Evolutionary conservation across 1,284 basidiomycete species (phyloP).

Genomic region (Blastosporella zonata): DNA sequence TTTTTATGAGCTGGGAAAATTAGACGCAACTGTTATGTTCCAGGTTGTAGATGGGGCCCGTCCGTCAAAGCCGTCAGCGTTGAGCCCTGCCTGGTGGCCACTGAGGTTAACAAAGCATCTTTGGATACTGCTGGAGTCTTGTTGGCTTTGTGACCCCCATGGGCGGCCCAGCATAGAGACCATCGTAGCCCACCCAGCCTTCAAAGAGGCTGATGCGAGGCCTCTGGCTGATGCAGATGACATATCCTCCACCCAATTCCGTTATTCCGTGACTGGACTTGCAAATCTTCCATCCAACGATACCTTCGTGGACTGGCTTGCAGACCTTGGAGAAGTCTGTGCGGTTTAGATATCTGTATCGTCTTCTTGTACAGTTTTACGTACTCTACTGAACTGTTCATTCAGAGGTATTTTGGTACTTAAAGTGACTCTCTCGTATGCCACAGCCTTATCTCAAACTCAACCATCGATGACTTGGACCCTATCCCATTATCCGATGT

Average conservation of each 20-base stretch:
- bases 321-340: neutral
- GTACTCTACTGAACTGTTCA: no score
- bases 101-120: neutral
- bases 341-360: neutral
- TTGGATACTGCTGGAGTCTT: neutral
- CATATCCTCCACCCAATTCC: neutral
- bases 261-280: neutral
- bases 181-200: neutral
- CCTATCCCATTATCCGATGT: neutral
- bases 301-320: neutral
- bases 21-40: constrained; percentile 7
- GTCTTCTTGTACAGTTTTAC: no score
- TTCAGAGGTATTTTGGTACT: no score
- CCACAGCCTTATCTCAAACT: neutral
- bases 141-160: neutral
- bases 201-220: neutral
- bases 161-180: neutral
- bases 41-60: constrained; percentile 5
- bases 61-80: constrained; percentile 8
- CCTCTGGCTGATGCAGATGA: neutral
- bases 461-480: neutral
- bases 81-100: neutral
- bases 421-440: no score
- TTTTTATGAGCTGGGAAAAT: constrained; percentile 3
- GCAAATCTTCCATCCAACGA: neutral